These are phyloP conservation scores for Rhodotorula sp. DNA, from an alignment of 1,284 basidiomycete genomes.

Conservation along the genomic window DNA sequence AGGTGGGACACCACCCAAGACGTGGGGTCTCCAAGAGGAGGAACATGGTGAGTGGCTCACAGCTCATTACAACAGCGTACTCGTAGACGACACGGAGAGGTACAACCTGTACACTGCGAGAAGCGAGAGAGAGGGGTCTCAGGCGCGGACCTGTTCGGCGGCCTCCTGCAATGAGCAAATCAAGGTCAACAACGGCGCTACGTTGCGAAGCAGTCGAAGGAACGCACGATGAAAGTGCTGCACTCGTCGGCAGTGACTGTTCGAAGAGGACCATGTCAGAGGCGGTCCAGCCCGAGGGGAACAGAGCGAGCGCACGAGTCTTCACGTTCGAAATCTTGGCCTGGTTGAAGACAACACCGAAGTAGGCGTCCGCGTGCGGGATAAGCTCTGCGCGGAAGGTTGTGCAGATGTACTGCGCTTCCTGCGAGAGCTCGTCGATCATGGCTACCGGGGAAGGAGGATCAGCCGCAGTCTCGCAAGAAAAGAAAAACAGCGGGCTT, in stretches of 20 bases:
- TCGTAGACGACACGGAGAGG: too few relatives aligned
- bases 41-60: too few relatives aligned
- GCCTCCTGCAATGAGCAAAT: slow-evolving; percentile 10
- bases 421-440: slow-evolving; percentile 84
- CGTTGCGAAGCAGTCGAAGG: too few relatives aligned
- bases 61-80: neutral
- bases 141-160: slow-evolving; percentile 33
- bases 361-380: slow-evolving; percentile 90
- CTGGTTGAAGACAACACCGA: slow-evolving; percentile 98
- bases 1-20: neutral
- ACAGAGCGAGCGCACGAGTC: slow-evolving; percentile 12
- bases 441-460: slow-evolving; percentile 62
- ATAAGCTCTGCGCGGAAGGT: slow-evolving; percentile 98
- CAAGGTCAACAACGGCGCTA: too few relatives aligned
- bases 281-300: too few relatives aligned
- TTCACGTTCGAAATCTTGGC: slow-evolving; percentile 83
- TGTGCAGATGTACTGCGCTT: slow-evolving; percentile 96
- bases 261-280: too few relatives aligned
- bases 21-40: too few relatives aligned
- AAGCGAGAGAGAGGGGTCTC: neutral
- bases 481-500: neutral
- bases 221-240: slow-evolving; percentile 33
- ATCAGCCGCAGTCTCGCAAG: neutral
- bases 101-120: neutral
- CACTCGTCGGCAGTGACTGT: slow-evolving; percentile 41